Evolutionary conservation across 1,139 yeast species (phyloP).

Genomic region (Suhomyces bolitotheri): DNA sequence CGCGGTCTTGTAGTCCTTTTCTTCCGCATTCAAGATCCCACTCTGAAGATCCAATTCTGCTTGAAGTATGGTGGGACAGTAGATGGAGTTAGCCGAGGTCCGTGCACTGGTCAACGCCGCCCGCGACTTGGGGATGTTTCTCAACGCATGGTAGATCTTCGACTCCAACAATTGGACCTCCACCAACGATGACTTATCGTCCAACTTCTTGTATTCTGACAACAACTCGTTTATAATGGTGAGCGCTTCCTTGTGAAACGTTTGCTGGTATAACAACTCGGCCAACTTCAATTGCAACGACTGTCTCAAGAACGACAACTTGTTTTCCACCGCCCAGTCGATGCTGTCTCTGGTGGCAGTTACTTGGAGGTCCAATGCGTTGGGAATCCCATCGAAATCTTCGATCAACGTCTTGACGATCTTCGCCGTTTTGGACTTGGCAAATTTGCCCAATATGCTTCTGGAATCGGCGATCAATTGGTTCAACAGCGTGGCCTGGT

Average conservation of each 20-base stretch:
- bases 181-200: constrained; percentile 91
- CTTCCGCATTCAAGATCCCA: constrained; percentile 95
- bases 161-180: constrained; percentile 94
- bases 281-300: constrained; percentile 83
- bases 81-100: constrained; percentile 93
- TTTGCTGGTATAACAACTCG: constrained; percentile 66
- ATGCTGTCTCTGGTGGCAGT: constrained; percentile 75
- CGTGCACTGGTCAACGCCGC: constrained; percentile 95
- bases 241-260: constrained; percentile 69
- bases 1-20: constrained; percentile 94
- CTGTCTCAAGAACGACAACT: constrained; percentile 86
- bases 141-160: constrained; percentile 84
- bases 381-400: constrained; percentile 66
- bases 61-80: constrained; percentile 91
- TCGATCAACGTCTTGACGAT: constrained; percentile 79
- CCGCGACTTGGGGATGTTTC: constrained; percentile 89
- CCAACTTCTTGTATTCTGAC: constrained; percentile 86
- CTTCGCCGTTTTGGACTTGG: constrained; percentile 94
- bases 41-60: constrained; percentile 95
- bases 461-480: constrained; percentile 71
- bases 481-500: constrained; percentile 53
- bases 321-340: constrained; percentile 82
- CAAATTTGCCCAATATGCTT: constrained; percentile 67
- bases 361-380: constrained; percentile 71
- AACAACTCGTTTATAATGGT: constrained; percentile 69